Conservation (phyloP, 495 filamentous ascomycete species). For the Cercophora newfieldiana region DNA sequence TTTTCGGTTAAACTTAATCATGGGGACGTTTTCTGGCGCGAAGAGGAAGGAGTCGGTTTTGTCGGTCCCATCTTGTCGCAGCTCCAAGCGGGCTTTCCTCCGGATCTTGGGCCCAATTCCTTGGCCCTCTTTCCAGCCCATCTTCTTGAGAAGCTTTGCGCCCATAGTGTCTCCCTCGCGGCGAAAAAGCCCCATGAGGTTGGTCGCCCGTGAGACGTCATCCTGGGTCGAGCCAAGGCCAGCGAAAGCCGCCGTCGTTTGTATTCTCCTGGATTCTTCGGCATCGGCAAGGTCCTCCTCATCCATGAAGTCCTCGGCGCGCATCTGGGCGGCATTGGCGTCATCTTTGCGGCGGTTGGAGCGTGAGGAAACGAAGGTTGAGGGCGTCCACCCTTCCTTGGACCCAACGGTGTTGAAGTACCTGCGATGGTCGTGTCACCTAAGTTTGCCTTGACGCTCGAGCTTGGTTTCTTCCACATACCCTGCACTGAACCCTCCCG, state of each 20-base stretch:
- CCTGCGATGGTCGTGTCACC: slow-evolving; percentile 42
- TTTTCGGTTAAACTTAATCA: slow-evolving; percentile 77
- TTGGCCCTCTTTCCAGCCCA: slow-evolving; percentile 96
- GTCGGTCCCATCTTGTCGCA: slow-evolving; percentile 44
- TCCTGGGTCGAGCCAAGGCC: slow-evolving; percentile 73
- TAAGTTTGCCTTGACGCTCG: not conserved
- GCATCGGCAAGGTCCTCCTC: slow-evolving; percentile 92
- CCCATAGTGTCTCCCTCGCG: slow-evolving; percentile 84
- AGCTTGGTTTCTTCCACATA: slow-evolving; percentile 42
- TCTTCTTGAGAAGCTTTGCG: slow-evolving; percentile 79
- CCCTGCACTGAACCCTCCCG: slow-evolving; percentile 95
- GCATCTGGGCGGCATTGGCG: slow-evolving; percentile 53
- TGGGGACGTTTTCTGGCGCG: slow-evolving; percentile 79
- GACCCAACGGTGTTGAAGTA: slow-evolving; percentile 98
- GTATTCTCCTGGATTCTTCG: slow-evolving; percentile 70
- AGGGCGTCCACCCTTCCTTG: slow-evolving; percentile 95
- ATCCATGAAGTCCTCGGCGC: slow-evolving; percentile 95
- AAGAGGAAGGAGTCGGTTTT: slow-evolving; percentile 69
- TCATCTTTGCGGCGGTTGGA: slow-evolving; percentile 72
- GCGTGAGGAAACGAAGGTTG: slow-evolving; percentile 89
- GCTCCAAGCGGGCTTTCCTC: slow-evolving; percentile 67
- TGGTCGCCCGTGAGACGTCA: slow-evolving; percentile 47
- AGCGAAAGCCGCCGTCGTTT: slow-evolving; percentile 70
- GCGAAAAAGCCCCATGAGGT: slow-evolving; percentile 75
- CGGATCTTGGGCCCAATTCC: slow-evolving; percentile 89